Percentiles rank a stretch among this genome's conserved stretches.
These are phyloP conservation scores for Candida quercuum DNA, from an alignment of 805 yeast species.

Conservation along the genomic window DNA sequence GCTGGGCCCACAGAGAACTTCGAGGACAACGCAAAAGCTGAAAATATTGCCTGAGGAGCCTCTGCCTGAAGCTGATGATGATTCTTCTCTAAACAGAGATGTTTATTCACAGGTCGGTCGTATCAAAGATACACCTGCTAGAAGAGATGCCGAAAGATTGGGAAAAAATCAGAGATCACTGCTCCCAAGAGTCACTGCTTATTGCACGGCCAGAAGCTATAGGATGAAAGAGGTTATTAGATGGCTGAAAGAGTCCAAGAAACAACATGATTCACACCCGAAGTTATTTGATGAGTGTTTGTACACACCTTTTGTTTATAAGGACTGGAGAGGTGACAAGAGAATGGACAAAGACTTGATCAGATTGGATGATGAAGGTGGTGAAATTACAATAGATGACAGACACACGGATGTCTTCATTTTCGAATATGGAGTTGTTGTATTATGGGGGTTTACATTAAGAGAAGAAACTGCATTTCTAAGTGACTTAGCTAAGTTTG, in stretches of 20 bases:
- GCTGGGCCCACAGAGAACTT: constrained; percentile 68
- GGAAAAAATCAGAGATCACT: constrained; percentile 73
- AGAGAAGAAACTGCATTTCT: constrained; percentile 80
- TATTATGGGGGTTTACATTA: constrained; percentile 90
- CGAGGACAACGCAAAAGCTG: constrained; percentile 68
- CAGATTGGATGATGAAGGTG: constrained; percentile 88
- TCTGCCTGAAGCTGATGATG: constrained; percentile 20
- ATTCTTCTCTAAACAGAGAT: constrained; percentile 29
- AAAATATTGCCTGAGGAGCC: constrained; percentile 65
- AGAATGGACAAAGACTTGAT: constrained; percentile 44
- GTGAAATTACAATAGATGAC: constrained; percentile 84
- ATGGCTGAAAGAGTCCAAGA: constrained; percentile 77
- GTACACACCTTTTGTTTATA: constrained; percentile 82
- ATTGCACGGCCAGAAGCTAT: constrained; percentile 92
- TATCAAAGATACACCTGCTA: constrained; percentile 82
- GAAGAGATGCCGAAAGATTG: constrained; percentile 89
- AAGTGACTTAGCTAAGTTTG: constrained; percentile 83
- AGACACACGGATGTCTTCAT: constrained; percentile 74
- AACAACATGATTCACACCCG: constrained; percentile 73
- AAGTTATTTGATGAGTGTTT: constrained; percentile 91
- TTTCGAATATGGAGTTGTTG: constrained; percentile 96
- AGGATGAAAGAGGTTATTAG: constrained; percentile 80
- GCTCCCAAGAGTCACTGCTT: constrained; percentile 91
- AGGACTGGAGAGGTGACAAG: constrained; percentile 65
- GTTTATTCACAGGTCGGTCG: constrained; percentile 81